Base-by-base conservation (phyloP, 2,329 filamentous ascomycete species). In the Fusarium austroafricanum region DNA sequence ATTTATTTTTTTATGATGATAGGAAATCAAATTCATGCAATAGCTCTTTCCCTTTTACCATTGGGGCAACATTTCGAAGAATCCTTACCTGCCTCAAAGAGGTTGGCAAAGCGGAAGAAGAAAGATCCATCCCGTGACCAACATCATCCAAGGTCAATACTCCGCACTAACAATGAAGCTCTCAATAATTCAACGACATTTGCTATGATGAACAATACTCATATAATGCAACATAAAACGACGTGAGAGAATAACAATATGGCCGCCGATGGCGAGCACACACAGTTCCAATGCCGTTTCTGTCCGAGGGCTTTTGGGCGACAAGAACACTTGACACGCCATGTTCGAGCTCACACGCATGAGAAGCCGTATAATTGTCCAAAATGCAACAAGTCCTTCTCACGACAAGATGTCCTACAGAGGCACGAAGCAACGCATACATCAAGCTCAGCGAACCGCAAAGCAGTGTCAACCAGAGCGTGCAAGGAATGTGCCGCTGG, bases 301-400 rank as follows among this genome's bases (percentile, higher is more conserved):
- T 61, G 67, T 37, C 28, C 21, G 9, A 56, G 31, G 12, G 38
- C 29, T 12, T 70, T 70, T 40, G 42, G 58, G 2, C 52, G 67
- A 18, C 63, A 51, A 20, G 67, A 70, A 29, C 67, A 70, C 39
- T 38, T 70, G 12, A 47, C 53, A 17, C 67, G 67, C 4, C 67
- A 70, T 51, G 12, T 43, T n/a, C 61, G 67, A 40, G 37, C 40
- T 4, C 67, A 70, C 31, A 70, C 67, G 4, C 47, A 39, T 6
- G 67, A 70, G 44, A 70, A 65, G n/a, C 67, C 67, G 10, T 70
- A 51, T 46, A 18, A 35, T 6, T 70, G 67, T 15, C 5, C 23
- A 2, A 35, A 58, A 42, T 70, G 67, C 35, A 55, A 39, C 10
- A 70, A 70, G 26, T 61, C 58, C 4, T 70, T 70, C 40, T 55